Evolutionary conservation across 352 stramenopile genomes (phyloP), one percentile per base, ranked within the genome.

Genomic region (Plasmopara viticola): DNA sequence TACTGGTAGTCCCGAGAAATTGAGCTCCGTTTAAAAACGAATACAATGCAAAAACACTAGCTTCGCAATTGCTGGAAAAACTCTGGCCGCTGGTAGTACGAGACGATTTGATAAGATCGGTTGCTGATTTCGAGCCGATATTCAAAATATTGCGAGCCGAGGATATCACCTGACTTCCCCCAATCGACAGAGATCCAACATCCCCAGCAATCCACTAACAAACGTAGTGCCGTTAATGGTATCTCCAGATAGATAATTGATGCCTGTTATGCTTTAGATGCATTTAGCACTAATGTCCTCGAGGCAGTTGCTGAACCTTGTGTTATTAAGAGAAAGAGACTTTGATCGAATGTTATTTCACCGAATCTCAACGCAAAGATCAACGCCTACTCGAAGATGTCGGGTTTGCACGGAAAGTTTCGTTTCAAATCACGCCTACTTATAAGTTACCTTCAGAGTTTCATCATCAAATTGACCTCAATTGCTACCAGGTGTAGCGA

Each of bases 81-180:
- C 20, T 25, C 15, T 44, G 39, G 31, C 31, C 31, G 31, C 31
- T 35, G 7, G 31, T 35, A 35, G 1, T 35, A 35, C 31, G 31
- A 8, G 31, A 8, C 6, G 31, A 35, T 35, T 35, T 35, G 31
- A 35, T 44, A 25, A 25, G 20, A 25, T 25, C 20, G 20, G 18
- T 13, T 13, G 7, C 7, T 13, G 15, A n/a, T 44, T 14, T 28
- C 7, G 13, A 44, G 39, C 18, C 18, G 39, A 44, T 29, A 44
- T 44, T 44, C 15, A 20, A 44, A 28, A 44, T 28, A 44, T 44
- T 44, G 15, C 39, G 39, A 44, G 2, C 18, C 6, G 39, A 44
- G 18, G 39, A 44, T 25, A 25, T 25, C 20, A 25, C 20, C 20
- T 25, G 20, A 25, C 14, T 35, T 12, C 31, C 31, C 31, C 31